Conservation (phyloP, 1,284 basidiomycete species). For the Apiotrichum domesticum region DNA sequence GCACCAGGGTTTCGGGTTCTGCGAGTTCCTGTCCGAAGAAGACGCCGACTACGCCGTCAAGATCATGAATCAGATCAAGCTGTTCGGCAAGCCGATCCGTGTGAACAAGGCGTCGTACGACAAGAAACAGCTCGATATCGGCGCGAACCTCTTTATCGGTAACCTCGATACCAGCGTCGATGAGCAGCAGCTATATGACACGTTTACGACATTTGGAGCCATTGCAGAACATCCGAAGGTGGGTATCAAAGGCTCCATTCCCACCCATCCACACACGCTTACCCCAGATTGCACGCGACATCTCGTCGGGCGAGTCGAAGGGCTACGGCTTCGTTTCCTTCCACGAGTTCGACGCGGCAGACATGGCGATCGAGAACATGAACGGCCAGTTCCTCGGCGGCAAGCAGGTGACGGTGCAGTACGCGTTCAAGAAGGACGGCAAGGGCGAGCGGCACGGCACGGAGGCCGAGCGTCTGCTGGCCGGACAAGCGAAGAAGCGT, state of each 20-base stretch:
- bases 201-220: conserved; percentile 88
- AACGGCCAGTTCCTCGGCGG: conserved; percentile 97
- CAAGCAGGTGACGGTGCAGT: conserved; percentile 92
- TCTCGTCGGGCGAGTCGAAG: conserved; percentile 76
- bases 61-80: conserved; percentile 99
- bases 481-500: conserved; percentile 72
- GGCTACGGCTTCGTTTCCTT: conserved; percentile 96
- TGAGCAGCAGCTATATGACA: conserved; percentile 86
- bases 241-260: conserved; percentile 30
- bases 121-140: conserved; percentile 95
- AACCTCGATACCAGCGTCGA: conserved; percentile 91
- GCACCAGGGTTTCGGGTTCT: conserved; percentile 98
- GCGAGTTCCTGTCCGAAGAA: conserved; percentile 95
- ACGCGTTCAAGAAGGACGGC: conserved; percentile 98
- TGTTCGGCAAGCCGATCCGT: conserved; percentile 96
- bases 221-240: conserved; percentile 94
- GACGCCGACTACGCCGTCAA: conserved; percentile 99
- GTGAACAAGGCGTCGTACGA: conserved; percentile 98
- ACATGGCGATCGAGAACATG: conserved; percentile 94
- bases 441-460: conserved; percentile 97
- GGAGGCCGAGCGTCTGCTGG: conserved; percentile 85
- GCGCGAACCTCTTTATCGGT: conserved; percentile 94
- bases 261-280: background rate
- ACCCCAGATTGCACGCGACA: conserved; percentile 79
- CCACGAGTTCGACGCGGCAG: conserved; percentile 94